Evolutionary conservation across 2,329 filamentous ascomycete species (phyloP).

Genomic region (Xylariaceae sp.): DNA sequence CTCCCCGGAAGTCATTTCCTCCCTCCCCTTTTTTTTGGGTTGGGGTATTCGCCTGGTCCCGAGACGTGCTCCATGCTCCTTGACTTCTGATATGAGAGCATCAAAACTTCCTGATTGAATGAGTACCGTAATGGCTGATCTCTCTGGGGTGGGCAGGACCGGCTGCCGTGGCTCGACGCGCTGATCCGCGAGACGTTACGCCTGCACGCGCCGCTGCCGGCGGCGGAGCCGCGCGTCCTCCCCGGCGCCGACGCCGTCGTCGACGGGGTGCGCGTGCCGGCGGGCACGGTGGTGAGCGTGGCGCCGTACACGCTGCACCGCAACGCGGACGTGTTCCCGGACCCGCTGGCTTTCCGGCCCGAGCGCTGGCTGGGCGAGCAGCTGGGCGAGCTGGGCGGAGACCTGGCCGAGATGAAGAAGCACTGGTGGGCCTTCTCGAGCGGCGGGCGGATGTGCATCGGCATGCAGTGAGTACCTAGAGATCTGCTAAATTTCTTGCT

Average conservation of each 20-base stretch:
- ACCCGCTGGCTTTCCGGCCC: slow-evolving; percentile 16
- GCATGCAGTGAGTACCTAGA: slow-evolving; percentile 11
- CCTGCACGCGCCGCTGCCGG: slow-evolving; percentile 43
- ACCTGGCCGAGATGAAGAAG: slow-evolving; percentile 11
- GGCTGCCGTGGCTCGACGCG: slow-evolving; percentile 36
- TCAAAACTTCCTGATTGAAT: no score
- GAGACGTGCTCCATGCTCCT: no score
- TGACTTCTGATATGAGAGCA: no score
- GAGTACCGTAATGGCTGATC: no score
- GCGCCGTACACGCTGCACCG: slow-evolving; percentile 20
- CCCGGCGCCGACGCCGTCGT: slow-evolving; percentile 20
- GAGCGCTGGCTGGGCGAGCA: slow-evolving; percentile 15
- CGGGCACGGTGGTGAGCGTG: slow-evolving; percentile 16
- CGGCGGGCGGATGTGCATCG: slow-evolving; percentile 13
- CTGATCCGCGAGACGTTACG: slow-evolving; percentile 43
- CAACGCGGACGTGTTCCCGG: slow-evolving; percentile 14
- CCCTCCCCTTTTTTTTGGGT: no score
- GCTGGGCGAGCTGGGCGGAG: no score
- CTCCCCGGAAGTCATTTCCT: no score
- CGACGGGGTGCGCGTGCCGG: slow-evolving; percentile 15
- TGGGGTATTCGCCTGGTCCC: no score
- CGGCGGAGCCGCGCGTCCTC: slow-evolving; percentile 39
- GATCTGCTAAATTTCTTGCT: neutral
- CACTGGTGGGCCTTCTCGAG: slow-evolving; percentile 14
- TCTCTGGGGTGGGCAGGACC: no score